Evolutionary conservation across 2,329 filamentous ascomycete genomes (phyloP), one percentile per base, ranked within the genome.

Genomic region (Diaporthe australafricana): DNA sequence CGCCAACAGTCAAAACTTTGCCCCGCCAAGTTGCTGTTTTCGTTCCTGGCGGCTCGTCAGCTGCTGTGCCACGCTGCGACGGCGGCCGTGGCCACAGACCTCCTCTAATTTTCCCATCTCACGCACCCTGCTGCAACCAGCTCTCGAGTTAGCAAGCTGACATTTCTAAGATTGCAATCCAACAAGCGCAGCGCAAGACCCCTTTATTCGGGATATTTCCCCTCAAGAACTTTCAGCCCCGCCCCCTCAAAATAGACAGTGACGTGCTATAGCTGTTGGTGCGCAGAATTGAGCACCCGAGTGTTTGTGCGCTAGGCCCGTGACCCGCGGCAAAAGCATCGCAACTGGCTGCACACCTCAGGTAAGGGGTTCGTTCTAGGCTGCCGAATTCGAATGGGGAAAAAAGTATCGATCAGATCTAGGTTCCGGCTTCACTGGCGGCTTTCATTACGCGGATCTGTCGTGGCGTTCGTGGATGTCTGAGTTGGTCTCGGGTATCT

Each of bases 61-160:
- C 60, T 65, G 45, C 60, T 65, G 60, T 65, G 60, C 60, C 45
- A 65, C 60, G 27, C n/a, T 65, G 60, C 60, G 60, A 45, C 60
- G 55, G 55, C 35, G 42, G 45, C n/a, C 14, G 60, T 65, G 60
- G 45, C 60, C 60, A n/a, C 60, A 38, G 60, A 50, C 60, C 60
- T 50, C 60, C 60, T 40, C 30, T 65, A 65, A 65, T 65, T 65
- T 65, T 65, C 42, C 42, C 60, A 25, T 38, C 60, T 42, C 27
- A 50, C 27, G 32, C 48, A 48, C 45, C 60, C 42, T 38, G 20
- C 42, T 20, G 60, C 60, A 48, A 9, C 42, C 5, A 48, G 22
- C 27, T 32, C 42, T 48, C 42, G 22, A 42, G 25, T 2, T 42
- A 38, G 16, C 25, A 45, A 12, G 60, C 60, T 65, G 30, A 65